Base-by-base conservation (phyloP, 164 flowering plant genomes). In the Sedum album region DNA sequence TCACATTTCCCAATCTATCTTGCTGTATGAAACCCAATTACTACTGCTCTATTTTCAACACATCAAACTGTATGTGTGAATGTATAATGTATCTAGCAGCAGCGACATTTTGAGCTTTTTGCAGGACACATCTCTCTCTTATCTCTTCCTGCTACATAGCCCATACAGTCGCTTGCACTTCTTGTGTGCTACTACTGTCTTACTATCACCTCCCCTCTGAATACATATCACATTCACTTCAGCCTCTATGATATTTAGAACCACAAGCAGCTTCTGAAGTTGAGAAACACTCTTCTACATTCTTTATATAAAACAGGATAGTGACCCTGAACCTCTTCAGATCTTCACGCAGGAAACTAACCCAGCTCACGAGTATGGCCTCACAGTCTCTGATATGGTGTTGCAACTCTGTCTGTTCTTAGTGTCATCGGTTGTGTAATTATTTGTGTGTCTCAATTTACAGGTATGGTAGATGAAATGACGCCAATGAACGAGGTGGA, bases 381-480 rank as follows among this genome's bases (percentile, higher is more conserved):
- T 57, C 62, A 26, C 31, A 57, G 33, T 57, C 33, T 28, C 33
- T 57, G 62, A 51, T 51, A 51, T 5, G 17, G 33, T 57, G 23
- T 28, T 53, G 15, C 23, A 23, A 21, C 20, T 57, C 20, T 17
- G 31, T 13, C 33, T 57, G 33, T 11, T 57, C 18, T 57, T 57
- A 26, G 33, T 57, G 62, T 13, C 17, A 57, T 57, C 33, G 28
- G 20, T 15, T 30, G 31, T 53, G 60, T 49, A 55, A 3, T 55
- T 15, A 57, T 57, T 14, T 44, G 14, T 57, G 62, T 57, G 15
- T 28, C 31, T 28, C 5, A 26, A 15, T 28, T 57, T 28, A 30
- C 74, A 79, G 83, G 64, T 14, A 87, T 87, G 90, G 91, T 76
- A 49, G 72, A 68, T 39, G 82, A 80, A 68, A 76, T 74, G 36